Evolutionary conservation across 1,284 basidiomycete species (phyloP), one percentile per base, ranked within the genome.

Genomic region (Cryptococcus sp.): DNA sequence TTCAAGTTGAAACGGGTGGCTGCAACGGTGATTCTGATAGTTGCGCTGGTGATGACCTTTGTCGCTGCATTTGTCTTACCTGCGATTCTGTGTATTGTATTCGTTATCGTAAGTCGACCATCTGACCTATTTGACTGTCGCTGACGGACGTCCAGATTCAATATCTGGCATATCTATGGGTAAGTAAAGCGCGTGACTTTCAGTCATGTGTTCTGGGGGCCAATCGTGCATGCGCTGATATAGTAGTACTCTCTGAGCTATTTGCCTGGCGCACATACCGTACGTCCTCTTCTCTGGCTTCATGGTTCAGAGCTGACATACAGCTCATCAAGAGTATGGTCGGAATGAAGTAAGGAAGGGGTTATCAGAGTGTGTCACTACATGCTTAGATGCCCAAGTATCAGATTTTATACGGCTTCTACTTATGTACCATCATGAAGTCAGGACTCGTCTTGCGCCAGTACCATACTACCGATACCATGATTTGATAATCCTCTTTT

Each of bases 1-100:
- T 94, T 94, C 80, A 91, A 92, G 73, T 86, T 88, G 46, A 83
- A 93, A 21, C 86, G 91, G 50, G 76, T 94, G n/a, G 76, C 88
- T 11, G 91, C 92, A 0, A 85, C 89, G 0, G 71, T 91, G 52
- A 68, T 93, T 32, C 84, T 96, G 74, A 69, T 96, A 2, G 84
- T 73, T 2, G 83, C 85, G 18, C 87, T 92, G 61, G 84, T 73
- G 14, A 79, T 91, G 57, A 84, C 88, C 43, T 89, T 92, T 55
- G 82, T 92, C 31, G 83, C 82, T 28, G 90, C 88, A 2, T 91
- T 91, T 71, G 85, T 69, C 2, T 47, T 66, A 14, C 63, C 66
- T 0, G 53, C 64, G 31, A 59, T 71, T 7, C 46, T 74, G 34
- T 72, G 70, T 49, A 69, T 76, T 31, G 56, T 92, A 52, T 88